These are phyloP conservation scores for Chloroidium sp. DNA, from an alignment of 163 green algal species.

Conservation along the genomic window DNA sequence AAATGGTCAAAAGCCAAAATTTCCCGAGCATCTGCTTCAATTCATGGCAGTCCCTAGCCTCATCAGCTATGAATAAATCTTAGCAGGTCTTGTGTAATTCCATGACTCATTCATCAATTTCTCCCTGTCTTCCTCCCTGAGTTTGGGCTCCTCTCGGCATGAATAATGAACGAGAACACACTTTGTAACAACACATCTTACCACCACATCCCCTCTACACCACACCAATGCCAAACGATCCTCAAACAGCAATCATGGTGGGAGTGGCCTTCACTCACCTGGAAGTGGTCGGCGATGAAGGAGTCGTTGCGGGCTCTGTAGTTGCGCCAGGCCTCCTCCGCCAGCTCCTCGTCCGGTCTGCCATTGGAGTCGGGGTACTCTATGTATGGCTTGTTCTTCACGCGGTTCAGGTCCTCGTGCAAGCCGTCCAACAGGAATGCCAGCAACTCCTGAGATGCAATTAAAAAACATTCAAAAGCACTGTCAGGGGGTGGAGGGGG, in stretches of 20 bases:
- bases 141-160: neutral
- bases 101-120: neutral
- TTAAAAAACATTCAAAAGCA: too few species aligned
- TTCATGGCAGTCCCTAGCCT: too few species aligned
- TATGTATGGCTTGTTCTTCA: conserved; percentile 89
- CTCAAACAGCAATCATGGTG: neutral
- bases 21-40: too few species aligned
- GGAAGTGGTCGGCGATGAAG: conserved; percentile 86
- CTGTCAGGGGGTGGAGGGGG: too few species aligned
- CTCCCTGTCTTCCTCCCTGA: neutral
- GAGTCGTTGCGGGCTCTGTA: conserved; percentile 84
- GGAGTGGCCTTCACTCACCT: conserved; percentile 28
- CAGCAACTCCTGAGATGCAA: conserved; percentile 57
- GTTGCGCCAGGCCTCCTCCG: conserved; percentile 69
- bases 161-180: neutral
- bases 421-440: conserved; percentile 91
- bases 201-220: neutral
- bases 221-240: too few species aligned
- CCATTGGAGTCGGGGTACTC: conserved; percentile 70
- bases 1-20: too few species aligned
- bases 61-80: too few species aligned
- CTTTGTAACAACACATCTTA: neutral
- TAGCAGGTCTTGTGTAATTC: too few species aligned
- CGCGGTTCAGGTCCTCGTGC: conserved; percentile 95
- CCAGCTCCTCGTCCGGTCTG: conserved; percentile 71